These are phyloP conservation scores for Fraxinus excelsior DNA, from an alignment of 257 asterid genomes.

Conservation along the genomic window DNA sequence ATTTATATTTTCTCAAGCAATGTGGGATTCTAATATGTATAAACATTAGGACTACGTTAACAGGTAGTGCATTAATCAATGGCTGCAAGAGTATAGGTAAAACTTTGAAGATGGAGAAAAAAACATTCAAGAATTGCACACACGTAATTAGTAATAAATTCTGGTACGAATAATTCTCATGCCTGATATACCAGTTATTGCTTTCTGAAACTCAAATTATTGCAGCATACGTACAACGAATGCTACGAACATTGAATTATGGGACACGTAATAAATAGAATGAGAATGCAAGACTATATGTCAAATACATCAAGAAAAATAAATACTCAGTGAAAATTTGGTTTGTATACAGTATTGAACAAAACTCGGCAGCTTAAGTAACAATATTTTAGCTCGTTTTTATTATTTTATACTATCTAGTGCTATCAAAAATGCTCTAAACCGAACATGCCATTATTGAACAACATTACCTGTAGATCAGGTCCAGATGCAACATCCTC, in stretches of 20 bases:
- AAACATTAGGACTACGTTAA: neutral
- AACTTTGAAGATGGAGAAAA: too few species aligned
- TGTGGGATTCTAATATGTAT: too few species aligned
- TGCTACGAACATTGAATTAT: neutral
- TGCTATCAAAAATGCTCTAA: neutral
- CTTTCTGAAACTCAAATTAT: neutral
- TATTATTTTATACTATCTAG: neutral
- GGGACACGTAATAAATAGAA: neutral
- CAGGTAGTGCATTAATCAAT: too few species aligned
- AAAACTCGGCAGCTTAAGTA: neutral
- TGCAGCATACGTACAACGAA: neutral
- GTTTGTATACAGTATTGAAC: neutral
- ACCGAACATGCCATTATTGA: neutral
- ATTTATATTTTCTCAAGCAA: too few species aligned
- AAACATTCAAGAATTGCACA: too few species aligned
- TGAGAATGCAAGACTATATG: neutral
- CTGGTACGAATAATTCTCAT: neutral
- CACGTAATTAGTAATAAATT: neutral
- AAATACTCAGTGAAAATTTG: neutral
- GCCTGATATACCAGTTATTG: neutral
- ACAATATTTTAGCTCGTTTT: neutral
- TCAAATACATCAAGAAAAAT: neutral
- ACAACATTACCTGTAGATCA: slow-evolving; percentile 64
- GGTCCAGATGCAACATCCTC: slow-evolving; percentile 44
- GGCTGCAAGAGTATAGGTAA: neutral